Conservation (phyloP, 139 green algal species). For the Mychonastes homosphaera region DNA sequence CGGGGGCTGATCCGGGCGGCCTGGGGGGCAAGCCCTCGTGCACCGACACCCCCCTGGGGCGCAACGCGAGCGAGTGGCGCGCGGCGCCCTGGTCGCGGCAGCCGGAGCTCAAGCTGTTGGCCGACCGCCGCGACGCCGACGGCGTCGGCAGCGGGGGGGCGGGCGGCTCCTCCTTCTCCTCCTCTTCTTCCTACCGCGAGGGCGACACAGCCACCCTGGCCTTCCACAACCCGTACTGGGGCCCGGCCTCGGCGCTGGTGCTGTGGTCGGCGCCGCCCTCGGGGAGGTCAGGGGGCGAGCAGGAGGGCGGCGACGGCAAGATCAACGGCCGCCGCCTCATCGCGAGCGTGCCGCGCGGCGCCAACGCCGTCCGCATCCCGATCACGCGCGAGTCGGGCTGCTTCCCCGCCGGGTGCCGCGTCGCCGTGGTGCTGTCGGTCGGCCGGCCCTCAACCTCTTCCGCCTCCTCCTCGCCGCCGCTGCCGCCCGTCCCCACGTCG, state of each 20-base stretch:
- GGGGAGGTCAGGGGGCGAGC: too few relatives aligned
- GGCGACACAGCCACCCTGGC: slow-evolving; percentile 3
- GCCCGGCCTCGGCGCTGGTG: slow-evolving; percentile 9
- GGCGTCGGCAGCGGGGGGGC: too few relatives aligned
- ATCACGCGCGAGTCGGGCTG: slow-evolving; percentile 16
- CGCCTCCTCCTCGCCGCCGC: background rate
- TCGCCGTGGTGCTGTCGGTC: slow-evolving; percentile 10
- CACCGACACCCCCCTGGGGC: slow-evolving; percentile 6
- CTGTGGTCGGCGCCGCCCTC: too few relatives aligned
- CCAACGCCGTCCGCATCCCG: slow-evolving; percentile 1
- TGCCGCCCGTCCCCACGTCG: background rate
- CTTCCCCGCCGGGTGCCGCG: slow-evolving; percentile 11
- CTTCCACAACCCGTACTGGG: slow-evolving; percentile 21
- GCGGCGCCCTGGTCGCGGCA: background rate
- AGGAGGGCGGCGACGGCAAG: background rate
- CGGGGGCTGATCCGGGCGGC: background rate
- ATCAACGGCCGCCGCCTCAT: background rate
- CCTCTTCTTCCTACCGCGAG: too few relatives aligned
- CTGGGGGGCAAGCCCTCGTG: background rate
- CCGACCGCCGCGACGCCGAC: background rate
- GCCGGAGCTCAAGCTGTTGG: slow-evolving; percentile 3
- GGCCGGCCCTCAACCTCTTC: background rate
- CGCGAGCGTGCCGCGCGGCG: background rate
- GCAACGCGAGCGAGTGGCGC: slow-evolving; percentile 20
- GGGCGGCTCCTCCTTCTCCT: too few relatives aligned